Percentiles rank a stretch among this genome's conserved stretches.
phyloP scores from a whole-genome alignment of 2,329 filamentous ascomycete genomes.

The Aspergillus alliaceus region DNA sequence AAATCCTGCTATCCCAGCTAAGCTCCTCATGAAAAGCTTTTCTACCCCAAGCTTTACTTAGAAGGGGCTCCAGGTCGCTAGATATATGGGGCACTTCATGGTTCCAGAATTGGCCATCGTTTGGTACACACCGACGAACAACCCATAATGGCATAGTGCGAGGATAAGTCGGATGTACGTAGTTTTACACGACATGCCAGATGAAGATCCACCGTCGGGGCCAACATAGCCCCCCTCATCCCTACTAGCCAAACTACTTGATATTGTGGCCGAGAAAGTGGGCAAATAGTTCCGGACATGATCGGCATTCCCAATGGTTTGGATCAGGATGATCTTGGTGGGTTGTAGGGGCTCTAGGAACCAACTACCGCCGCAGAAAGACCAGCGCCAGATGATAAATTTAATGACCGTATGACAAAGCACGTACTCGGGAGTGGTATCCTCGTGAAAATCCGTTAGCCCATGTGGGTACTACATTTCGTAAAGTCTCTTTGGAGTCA shows the following conservation, averaged over 20 bases:
- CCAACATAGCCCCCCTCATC: background rate
- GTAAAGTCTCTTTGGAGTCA: background rate
- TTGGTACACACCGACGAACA: background rate
- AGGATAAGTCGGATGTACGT: background rate
- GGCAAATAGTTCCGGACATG: background rate
- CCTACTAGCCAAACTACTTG: background rate
- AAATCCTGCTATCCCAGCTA: background rate
- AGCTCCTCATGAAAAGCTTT: constrained; percentile 1
- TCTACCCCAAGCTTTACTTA: background rate
- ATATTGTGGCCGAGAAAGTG: background rate
- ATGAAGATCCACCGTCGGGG: background rate
- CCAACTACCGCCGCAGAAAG: background rate
- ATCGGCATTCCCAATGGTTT: background rate
- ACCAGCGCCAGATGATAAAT: background rate
- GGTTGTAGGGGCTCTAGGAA: background rate
- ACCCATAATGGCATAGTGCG: background rate
- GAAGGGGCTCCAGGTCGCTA: background rate
- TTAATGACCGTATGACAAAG: background rate
- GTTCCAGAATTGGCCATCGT: background rate
- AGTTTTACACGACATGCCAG: background rate
- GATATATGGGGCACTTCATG: constrained; percentile 3
- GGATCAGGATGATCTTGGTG: background rate
- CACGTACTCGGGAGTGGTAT: no score
- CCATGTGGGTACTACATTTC: background rate
- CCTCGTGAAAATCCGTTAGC: background rate